Base-by-base conservation (phyloP, 2,329 filamentous ascomycete genomes). In the Colletotrichum liriopes region DNA sequence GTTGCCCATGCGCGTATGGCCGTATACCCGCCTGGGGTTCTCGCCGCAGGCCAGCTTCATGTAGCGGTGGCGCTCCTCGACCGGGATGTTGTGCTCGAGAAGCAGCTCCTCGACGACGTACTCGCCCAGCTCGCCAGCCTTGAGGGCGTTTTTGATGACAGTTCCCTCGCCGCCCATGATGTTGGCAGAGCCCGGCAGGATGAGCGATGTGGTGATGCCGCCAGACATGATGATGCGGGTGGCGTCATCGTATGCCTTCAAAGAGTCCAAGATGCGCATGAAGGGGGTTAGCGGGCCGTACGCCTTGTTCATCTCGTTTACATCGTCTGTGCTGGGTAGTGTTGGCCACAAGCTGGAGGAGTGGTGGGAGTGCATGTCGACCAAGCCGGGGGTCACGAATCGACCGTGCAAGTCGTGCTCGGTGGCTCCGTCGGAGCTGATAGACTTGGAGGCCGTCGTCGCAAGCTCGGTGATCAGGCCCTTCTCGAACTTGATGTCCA, bases 11-110 rank as follows among this genome's bases (percentile, higher is more conserved):
- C 84, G 79, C 3, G 79, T 82, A 60, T 84, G 81, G 5, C 76
- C 76, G 73, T 84, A 84, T 1, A 79, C 70, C 0, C 69, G 43
- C 67, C 80, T 82, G n/a, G 83, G 83, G 71, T 86, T 86, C 75
- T 86, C 84, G 11, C 84, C 84, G 72, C 83, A 84, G 1, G 84
- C 84, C 80, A 86, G 84, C 75, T 86, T 86, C 78, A 86, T 82
- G 73, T 84, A 85, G 39, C 82, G 74, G 26, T 75, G 76, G 4
- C 82, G 78, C 37, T 82, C 77, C 11, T 73, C 67, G 16, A 72
- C 32, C 1, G 80, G 78, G 8, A 84, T 67, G 6, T 82, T 82
- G 65, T 81, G 78, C 76, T 85, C 84, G 18, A 85, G 77, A 12
- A 85, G 75, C 56, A 86, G 74, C 59, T 85, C 84, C 69, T 83